These are phyloP conservation scores for Sugiyamaella sp. DNA, from an alignment of 1,139 yeast genomes.

Conservation along the genomic window DNA sequence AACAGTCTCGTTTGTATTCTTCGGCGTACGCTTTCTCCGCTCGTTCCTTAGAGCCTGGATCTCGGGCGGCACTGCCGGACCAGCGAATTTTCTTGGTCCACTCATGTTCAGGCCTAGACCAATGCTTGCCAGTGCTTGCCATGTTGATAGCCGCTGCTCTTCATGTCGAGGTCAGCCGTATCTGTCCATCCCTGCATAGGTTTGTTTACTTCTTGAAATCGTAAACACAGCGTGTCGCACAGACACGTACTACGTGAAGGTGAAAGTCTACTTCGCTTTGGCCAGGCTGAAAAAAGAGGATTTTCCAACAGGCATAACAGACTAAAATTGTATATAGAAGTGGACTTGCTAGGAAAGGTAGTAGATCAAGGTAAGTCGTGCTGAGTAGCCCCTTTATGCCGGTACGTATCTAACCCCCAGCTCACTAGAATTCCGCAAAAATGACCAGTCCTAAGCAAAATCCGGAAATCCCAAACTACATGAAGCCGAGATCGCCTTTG, in stretches of 20 bases:
- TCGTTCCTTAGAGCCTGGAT: constrained; percentile 19
- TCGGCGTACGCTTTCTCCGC: constrained; percentile 4
- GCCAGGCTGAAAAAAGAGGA: neutral
- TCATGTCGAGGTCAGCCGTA: neutral
- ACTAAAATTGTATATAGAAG: too few species aligned
- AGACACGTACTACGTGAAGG: constrained; percentile 1
- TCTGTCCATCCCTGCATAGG: constrained; percentile 6
- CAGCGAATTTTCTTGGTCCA: constrained; percentile 17
- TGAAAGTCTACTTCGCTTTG: neutral
- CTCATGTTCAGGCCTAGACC: too few species aligned
- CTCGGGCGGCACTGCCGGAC: constrained; percentile 26
- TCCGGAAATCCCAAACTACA: constrained; percentile 1
- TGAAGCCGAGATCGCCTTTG: constrained; percentile 10
- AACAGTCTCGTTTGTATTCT: too few species aligned
- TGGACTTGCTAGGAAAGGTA: too few species aligned
- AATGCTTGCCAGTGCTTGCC: too few species aligned
- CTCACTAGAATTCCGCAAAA: neutral
- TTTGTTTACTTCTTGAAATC: constrained; percentile 7
- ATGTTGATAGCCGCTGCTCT: neutral
- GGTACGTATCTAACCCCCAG: neutral
- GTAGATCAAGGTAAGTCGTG: too few species aligned
- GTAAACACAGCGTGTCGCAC: neutral
- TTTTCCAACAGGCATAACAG: too few species aligned
- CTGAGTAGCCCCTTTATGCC: too few species aligned
- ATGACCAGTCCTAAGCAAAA: constrained; percentile 10